Evolutionary conservation across 1,284 basidiomycete genomes (phyloP).

Genomic region (Fomitopsis schrenkii): DNA sequence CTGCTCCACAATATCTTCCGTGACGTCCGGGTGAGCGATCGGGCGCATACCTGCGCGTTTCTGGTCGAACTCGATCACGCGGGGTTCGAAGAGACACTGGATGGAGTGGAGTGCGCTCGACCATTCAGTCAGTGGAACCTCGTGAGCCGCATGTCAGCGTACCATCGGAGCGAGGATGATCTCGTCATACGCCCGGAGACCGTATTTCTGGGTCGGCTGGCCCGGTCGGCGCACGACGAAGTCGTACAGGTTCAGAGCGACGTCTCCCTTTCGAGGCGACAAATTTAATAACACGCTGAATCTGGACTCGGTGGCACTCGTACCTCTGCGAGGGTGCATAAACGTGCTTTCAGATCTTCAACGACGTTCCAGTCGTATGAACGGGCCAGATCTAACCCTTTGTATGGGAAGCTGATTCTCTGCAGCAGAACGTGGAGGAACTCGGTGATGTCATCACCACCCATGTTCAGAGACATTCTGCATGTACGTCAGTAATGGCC

Average conservation of each 20-base stretch:
- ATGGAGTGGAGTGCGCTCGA: neutral
- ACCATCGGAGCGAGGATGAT: slow-evolving; percentile 94
- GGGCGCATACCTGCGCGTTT: slow-evolving; percentile 56
- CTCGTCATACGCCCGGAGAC: slow-evolving; percentile 92
- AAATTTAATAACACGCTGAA: neutral
- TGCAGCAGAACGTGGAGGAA: slow-evolving; percentile 82
- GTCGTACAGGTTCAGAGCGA: slow-evolving; percentile 86
- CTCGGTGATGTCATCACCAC: slow-evolving; percentile 91
- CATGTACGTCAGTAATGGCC: neutral
- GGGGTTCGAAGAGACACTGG: slow-evolving; percentile 90
- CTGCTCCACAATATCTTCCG: slow-evolving; percentile 71
- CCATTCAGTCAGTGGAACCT: neutral
- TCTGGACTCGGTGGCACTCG: slow-evolving; percentile 12
- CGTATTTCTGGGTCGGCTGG: slow-evolving; percentile 82
- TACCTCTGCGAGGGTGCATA: slow-evolving; percentile 86
- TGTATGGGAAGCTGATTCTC: slow-evolving; percentile 86
- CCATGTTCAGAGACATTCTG: slow-evolving; percentile 84
- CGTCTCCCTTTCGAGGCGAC: slow-evolving; percentile 56
- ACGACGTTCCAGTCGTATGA: slow-evolving; percentile 87
- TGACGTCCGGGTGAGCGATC: slow-evolving; percentile 50
- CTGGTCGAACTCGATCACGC: slow-evolving; percentile 84
- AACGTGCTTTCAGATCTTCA: slow-evolving; percentile 81
- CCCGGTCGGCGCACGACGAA: slow-evolving; percentile 81
- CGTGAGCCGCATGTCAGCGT: slow-evolving; percentile 18
- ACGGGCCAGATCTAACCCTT: slow-evolving; percentile 70